phyloP scores from a whole-genome alignment of 73 alveolate species.

The Tetrahymena borealis region DNA sequence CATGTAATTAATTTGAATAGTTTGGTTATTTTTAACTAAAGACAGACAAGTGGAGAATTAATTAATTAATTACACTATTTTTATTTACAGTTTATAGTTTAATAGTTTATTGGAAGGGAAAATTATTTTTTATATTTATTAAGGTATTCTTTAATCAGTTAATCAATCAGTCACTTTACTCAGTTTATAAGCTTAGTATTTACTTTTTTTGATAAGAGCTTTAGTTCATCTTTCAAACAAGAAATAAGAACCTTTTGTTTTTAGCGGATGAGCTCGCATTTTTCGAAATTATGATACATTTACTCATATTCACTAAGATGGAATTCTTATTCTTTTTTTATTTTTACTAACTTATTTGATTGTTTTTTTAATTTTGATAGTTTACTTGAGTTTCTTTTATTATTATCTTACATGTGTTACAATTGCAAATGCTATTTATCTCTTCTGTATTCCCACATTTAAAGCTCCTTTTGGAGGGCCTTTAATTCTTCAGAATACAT shows the following conservation, averaged over 20 bases:
- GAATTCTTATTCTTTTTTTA: neutral
- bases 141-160: too few species aligned
- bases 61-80: too few species aligned
- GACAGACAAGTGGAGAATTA: too few species aligned
- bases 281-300: neutral
- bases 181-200: too few species aligned
- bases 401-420: neutral
- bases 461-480: neutral
- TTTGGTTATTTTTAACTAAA: too few species aligned
- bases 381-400: neutral
- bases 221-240: neutral
- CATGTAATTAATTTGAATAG: too few species aligned
- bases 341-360: neutral
- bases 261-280: neutral
- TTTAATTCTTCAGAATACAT: neutral
- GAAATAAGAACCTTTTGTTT: neutral
- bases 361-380: neutral
- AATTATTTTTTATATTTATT: too few species aligned
- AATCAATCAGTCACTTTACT: too few species aligned
- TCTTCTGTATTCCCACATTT: constrained; percentile 2
- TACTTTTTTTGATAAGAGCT: constrained; percentile 10
- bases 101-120: too few species aligned
- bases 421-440: neutral
- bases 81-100: too few species aligned
- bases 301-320: neutral